These are phyloP conservation scores for Perkinsus chesapeaki DNA, from an alignment of 169 alveolate genomes.

Conservation along the genomic window DNA sequence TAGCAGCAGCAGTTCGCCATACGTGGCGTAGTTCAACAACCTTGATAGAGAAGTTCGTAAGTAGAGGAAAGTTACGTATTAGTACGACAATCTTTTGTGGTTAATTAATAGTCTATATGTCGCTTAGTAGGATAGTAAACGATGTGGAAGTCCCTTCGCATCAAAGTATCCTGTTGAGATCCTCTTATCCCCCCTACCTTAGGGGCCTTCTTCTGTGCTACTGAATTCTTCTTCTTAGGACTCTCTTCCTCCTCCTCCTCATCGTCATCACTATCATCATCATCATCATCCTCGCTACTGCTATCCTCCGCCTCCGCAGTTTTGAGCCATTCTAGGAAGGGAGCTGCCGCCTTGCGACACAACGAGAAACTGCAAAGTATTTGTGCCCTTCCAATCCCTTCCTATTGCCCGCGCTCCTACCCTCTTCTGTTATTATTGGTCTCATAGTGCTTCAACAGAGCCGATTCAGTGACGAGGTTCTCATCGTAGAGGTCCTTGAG, in stretches of 20 bases:
- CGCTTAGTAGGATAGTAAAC: too few species aligned
- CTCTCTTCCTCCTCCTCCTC: slow-evolving; percentile 35
- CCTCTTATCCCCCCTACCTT: too few species aligned
- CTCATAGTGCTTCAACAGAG: slow-evolving; percentile 16
- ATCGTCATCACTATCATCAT: slow-evolving; percentile 26
- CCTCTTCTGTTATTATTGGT: background rate
- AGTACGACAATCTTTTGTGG: too few species aligned
- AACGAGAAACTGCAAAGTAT: background rate
- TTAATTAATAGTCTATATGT: too few species aligned
- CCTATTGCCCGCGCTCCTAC: background rate
- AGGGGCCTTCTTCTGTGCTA: background rate
- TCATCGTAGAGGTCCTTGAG: slow-evolving; percentile 29
- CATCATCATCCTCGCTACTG: slow-evolving; percentile 45
- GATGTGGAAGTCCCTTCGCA: too few species aligned
- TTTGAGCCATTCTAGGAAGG: slow-evolving; percentile 64
- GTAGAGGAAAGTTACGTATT: too few species aligned
- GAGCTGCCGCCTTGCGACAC: slow-evolving; percentile 59
- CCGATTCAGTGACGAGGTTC: slow-evolving; percentile 25
- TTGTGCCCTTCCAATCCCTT: slow-evolving; percentile 16
- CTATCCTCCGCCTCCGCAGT: slow-evolving; percentile 26
- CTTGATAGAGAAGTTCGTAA: too few species aligned
- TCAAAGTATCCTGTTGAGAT: too few species aligned
- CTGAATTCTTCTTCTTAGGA: background rate
- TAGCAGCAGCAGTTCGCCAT: background rate
- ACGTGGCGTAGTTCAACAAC: too few species aligned